phyloP scores from a whole-genome alignment of 2,329 filamentous ascomycete genomes.

The Dryadomyces quercus-mongolicae region DNA sequence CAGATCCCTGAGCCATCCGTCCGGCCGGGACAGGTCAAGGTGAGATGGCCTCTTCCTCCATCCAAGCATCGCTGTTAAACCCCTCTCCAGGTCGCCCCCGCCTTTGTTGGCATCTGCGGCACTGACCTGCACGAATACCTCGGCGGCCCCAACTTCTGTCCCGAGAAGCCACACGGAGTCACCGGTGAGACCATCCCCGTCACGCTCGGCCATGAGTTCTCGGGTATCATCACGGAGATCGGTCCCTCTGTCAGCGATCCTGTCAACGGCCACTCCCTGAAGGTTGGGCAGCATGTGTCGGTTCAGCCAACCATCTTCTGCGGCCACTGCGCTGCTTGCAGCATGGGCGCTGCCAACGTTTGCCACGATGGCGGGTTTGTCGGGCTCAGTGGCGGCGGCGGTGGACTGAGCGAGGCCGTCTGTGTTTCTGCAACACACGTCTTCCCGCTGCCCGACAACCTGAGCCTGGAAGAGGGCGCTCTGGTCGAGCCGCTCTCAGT shows the following conservation, averaged over 20 bases:
- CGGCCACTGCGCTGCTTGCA: constrained; percentile 24
- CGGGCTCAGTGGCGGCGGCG: constrained; percentile 4
- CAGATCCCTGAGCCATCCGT: neutral
- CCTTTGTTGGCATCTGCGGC: constrained; percentile 5
- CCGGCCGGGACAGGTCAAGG: constrained; percentile 1
- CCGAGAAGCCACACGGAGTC: neutral
- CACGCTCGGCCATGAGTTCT: constrained; percentile 49
- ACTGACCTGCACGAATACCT: constrained; percentile 4
- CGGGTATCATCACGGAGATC: constrained; percentile 44
- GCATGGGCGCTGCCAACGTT: constrained; percentile 27
- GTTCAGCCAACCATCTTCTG: constrained; percentile 57
- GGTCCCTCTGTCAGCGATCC: constrained; percentile 40
- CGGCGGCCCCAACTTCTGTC: constrained; percentile 4
- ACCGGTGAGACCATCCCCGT: constrained; percentile 13
- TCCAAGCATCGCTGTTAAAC: neutral
- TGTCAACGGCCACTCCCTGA: constrained; percentile 24
- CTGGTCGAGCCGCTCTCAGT: constrained; percentile 47
- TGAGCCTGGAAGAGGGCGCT: constrained; percentile 42
- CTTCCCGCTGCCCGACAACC: constrained; percentile 26
- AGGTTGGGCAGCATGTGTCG: constrained; percentile 50
- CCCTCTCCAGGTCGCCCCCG: neutral
- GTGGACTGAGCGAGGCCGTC: constrained; percentile 20
- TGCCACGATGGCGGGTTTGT: constrained; percentile 21
- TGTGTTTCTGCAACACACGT: constrained; percentile 2
- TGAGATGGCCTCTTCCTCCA: neutral